A percentile compares a stretch with the other conserved stretches of the same genome.
phyloP scores from a whole-genome alignment of 1,139 yeast species.

The Pichia sp. region DNA sequence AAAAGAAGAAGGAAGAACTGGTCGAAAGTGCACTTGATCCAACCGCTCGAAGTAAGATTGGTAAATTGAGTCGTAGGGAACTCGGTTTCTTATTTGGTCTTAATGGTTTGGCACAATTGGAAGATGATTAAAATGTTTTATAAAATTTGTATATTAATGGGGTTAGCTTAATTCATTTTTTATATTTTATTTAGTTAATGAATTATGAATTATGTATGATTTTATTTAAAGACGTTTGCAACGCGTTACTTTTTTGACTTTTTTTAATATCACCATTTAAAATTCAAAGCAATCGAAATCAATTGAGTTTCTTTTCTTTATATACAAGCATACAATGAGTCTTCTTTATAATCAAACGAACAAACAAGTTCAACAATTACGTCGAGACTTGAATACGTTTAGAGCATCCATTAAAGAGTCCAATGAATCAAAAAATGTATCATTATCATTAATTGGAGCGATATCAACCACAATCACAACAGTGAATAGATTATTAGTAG shows the following conservation, averaged over 20 bases:
- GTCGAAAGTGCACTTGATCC: constrained; percentile 83
- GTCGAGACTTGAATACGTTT: constrained; percentile 60
- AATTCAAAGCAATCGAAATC: neutral
- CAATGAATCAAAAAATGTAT: constrained; percentile 38
- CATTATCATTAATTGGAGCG: constrained; percentile 64
- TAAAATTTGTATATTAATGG: neutral
- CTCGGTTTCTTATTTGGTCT: constrained; percentile 76
- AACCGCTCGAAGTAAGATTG: constrained; percentile 56
- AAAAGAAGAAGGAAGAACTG: constrained; percentile 63
- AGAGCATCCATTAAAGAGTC: constrained; percentile 34
- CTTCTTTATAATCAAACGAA: constrained; percentile 84
- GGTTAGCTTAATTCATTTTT: neutral
- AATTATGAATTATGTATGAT: no score
- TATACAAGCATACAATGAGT: constrained; percentile 37
- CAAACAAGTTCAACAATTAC: constrained; percentile 70
- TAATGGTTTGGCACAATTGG: constrained; percentile 31
- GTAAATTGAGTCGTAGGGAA: constrained; percentile 62
- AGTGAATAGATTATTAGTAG: constrained; percentile 68
- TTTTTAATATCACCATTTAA: neutral
- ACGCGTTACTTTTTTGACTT: neutral
- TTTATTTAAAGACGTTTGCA: neutral
- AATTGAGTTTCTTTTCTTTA: neutral
- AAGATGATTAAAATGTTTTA: constrained; percentile 10
- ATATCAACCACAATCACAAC: constrained; percentile 78
- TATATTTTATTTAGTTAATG: neutral